A percentile compares a stretch with the other conserved stretches of the same genome.
phyloP scores from a whole-genome alignment of 345 rosid species.

The Dovyalis caffra region DNA sequence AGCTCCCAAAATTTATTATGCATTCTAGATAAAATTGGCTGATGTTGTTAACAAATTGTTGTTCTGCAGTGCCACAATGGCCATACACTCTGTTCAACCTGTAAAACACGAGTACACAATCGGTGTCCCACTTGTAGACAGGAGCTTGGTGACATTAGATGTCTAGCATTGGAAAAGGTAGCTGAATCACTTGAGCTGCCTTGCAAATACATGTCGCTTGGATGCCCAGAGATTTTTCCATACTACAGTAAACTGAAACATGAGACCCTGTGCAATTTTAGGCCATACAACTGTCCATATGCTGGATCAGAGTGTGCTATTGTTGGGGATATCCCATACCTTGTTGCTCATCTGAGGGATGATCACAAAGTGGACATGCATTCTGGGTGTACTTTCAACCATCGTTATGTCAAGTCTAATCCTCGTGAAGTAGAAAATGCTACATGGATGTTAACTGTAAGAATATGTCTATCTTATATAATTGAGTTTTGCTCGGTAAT shows the following conservation, averaged over 20 bases:
- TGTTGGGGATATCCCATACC: slow-evolving; percentile 77
- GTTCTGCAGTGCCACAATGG: slow-evolving; percentile 91
- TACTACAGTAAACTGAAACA: slow-evolving; percentile 94
- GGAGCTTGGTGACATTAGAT: slow-evolving; percentile 97
- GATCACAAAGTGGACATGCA: slow-evolving; percentile 99
- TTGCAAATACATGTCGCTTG: slow-evolving; percentile 72
- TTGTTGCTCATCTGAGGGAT: slow-evolving; percentile 86
- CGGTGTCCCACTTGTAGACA: slow-evolving; percentile 96
- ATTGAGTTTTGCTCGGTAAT: background rate
- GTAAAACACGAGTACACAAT: slow-evolving; percentile 86
- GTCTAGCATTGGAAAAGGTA: slow-evolving; percentile 89
- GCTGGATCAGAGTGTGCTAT: slow-evolving; percentile 92
- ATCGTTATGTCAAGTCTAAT: slow-evolving; percentile 95
- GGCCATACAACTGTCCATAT: slow-evolving; percentile 89
- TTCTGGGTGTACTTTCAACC: slow-evolving; percentile 93
- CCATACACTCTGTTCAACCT: slow-evolving; percentile 90
- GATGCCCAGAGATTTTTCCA: slow-evolving; percentile 92
- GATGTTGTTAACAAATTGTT: background rate
- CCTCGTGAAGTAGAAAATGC: slow-evolving; percentile 99
- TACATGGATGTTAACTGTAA: slow-evolving; percentile 95
- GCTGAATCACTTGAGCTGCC: slow-evolving; percentile 93
- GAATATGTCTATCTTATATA: slow-evolving; percentile 23
- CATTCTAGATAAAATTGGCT: background rate
- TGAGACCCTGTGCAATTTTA: slow-evolving; percentile 78
- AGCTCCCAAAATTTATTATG: background rate